Base-by-base conservation (phyloP, 2,329 filamentous ascomycete genomes). In the Aureobasidium sp. region DNA sequence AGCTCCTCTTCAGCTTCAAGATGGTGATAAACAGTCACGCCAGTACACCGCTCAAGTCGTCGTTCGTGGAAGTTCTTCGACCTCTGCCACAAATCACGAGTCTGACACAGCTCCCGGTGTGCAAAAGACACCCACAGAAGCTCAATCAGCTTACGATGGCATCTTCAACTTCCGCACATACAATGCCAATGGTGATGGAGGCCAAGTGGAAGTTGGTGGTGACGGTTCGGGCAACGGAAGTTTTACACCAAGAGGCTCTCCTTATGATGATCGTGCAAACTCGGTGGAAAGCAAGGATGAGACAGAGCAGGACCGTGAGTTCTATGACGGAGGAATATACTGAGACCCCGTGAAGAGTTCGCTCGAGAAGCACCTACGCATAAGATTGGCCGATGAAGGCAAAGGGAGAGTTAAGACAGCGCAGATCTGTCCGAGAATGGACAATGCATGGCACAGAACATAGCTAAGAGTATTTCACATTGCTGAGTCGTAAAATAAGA, bases 391-490 rank as follows among this genome's bases (percentile, higher is more conserved):
- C 10, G 37, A 55, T 43, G 25, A 37, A 8, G 7, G 50, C 25
- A 31, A 54, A 25, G 35, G 50, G 5, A 2, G n/a, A 4, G 5
- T 29, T 4, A 8, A n/a, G 6, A 37, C 47, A 19, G 19, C 38
- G 38, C n/a, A 21, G 37, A 38, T 38, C 37, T 38, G 37, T 19
- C 38, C 9, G 8, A 21, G 8, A 15, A 35, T 19, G 46, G 10
- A 31, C 21, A n/a, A 33, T 31, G 37, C 25, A 42, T 55, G 37
- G 38, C 49, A 40, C 49, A 55, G 25, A 40, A 23, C 25, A 33
- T 55, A 43, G 51, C 51, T 43, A 31, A 37, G 25, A n/a, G 37
- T 42, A 55, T n/a, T 21, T 55, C 51, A 55, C 51, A 55, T 55
- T 33, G 51, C 51, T 55, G 38, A 31, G 27, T 42, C 38, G 37